A percentile compares a stretch with the other conserved stretches of the same genome.
These are phyloP conservation scores for Candida berthetii DNA, from an alignment of 805 yeast species.

Conservation along the genomic window DNA sequence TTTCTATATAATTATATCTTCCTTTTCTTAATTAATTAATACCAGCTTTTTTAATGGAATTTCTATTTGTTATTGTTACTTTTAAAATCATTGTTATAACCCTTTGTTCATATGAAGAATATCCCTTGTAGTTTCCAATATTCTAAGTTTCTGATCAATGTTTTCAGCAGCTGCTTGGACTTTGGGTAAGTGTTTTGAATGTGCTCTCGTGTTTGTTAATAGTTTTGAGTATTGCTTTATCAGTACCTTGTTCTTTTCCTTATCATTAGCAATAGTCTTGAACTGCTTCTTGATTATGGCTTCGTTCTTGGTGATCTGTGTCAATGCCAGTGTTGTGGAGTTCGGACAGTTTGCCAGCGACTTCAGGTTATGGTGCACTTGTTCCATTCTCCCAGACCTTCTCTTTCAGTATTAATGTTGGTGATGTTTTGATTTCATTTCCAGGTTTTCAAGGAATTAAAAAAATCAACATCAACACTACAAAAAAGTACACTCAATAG, in stretches of 20 bases:
- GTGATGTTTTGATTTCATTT: not conserved
- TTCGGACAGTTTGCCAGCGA: conserved; percentile 1
- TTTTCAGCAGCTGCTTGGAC: conserved; percentile 58
- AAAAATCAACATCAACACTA: too few relatives aligned
- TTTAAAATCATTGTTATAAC: conserved; percentile 2
- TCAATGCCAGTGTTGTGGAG: not conserved
- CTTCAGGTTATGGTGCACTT: not conserved
- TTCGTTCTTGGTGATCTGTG: conserved; percentile 17
- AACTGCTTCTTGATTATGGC: conserved; percentile 15
- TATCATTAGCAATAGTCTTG: conserved; percentile 7
- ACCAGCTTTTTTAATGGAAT: not conserved
- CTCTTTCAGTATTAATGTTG: not conserved
- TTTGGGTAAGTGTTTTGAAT: conserved; percentile 14
- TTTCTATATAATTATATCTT: not conserved
- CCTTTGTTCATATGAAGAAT: conserved; percentile 24
- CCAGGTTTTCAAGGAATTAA: too few relatives aligned
- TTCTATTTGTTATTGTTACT: not conserved
- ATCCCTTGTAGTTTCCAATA: conserved; percentile 52
- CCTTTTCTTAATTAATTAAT: too few relatives aligned
- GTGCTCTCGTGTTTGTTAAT: not conserved
- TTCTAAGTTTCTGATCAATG: conserved; percentile 65
- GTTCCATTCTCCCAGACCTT: not conserved
- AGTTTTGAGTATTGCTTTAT: conserved; percentile 6
- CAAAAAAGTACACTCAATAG: too few relatives aligned
- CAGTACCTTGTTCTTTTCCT: conserved; percentile 4